Conservation (phyloP, 1,284 basidiomycete genomes). For the Takashimella tepidaria region DNA sequence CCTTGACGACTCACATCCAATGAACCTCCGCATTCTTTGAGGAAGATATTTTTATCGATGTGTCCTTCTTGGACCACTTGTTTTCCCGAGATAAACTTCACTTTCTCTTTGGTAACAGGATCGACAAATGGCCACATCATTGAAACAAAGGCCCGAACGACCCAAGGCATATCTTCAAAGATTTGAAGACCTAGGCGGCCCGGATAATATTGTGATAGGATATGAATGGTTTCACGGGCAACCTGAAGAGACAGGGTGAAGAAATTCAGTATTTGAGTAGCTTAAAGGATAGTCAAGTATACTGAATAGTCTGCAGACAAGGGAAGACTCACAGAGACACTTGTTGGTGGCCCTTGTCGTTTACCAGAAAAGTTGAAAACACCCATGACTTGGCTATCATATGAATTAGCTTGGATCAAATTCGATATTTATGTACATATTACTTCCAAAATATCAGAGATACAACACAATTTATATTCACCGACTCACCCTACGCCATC, state of each 20-base stretch:
- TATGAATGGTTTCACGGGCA: conserved; percentile 27
- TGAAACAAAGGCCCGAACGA: conserved; percentile 35
- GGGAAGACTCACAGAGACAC: conserved; percentile 17
- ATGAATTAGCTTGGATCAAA: not conserved
- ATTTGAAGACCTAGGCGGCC: conserved; percentile 29
- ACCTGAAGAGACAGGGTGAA: conserved; percentile 16
- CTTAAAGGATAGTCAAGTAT: too few relatives aligned
- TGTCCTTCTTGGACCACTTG: conserved; percentile 22
- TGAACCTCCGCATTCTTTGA: conserved; percentile 33
- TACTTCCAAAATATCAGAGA: too few relatives aligned
- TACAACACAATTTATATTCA: too few relatives aligned
- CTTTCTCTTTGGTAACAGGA: conserved; percentile 29
- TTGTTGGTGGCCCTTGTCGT: conserved; percentile 34
- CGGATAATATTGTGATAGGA: conserved; percentile 31
- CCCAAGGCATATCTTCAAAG: conserved; percentile 38
- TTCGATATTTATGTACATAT: too few relatives aligned
- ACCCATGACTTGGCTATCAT: conserved; percentile 26
- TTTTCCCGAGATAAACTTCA: conserved; percentile 21
- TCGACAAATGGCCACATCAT: conserved; percentile 45
- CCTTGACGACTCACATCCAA: conserved; percentile 32
- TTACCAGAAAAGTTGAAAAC: conserved; percentile 44
- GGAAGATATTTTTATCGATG: conserved; percentile 16
- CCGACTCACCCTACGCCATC: conserved; percentile 31
- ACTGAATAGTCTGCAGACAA: too few relatives aligned
- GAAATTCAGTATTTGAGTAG: not conserved